Percentiles rank a stretch among this genome's conserved stretches.
Conservation (phyloP, 208 protist genomes). For the Trypanosoma melophagium region DNA sequence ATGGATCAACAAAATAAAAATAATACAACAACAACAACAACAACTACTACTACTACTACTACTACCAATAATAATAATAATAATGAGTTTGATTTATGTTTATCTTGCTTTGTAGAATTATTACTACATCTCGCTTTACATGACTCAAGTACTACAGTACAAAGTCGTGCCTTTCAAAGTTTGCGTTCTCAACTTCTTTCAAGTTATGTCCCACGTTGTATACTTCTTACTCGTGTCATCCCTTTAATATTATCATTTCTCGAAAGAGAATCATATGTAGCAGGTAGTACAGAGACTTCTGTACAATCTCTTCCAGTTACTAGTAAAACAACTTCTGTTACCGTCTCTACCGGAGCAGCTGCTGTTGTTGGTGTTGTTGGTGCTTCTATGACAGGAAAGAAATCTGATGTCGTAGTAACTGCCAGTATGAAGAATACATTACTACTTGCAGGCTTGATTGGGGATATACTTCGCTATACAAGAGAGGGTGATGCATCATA, state of each 20-base stretch:
- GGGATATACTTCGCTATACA: constrained; percentile 35
- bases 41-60: too few relatives aligned
- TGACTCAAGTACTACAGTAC: constrained; percentile 45
- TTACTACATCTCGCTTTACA: constrained; percentile 54
- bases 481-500: constrained; percentile 18
- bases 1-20: too few relatives aligned
- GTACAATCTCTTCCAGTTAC: not conserved
- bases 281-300: not conserved
- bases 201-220: constrained; percentile 26
- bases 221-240: constrained; percentile 40
- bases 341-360: not conserved
- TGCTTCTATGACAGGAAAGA: not conserved
- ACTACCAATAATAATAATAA: not conserved
- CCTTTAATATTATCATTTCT: constrained; percentile 60
- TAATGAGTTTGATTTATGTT: constrained; percentile 1
- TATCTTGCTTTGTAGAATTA: constrained; percentile 38
- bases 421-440: constrained; percentile 32
- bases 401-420: constrained; percentile 9
- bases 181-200: constrained; percentile 53
- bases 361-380: not conserved
- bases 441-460: constrained; percentile 41
- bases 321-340: not conserved
- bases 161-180: constrained; percentile 45
- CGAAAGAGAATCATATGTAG: constrained; percentile 34
- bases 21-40: too few relatives aligned